Conservation (phyloP, 1,284 basidiomycete species). For the Rhodotorula sp. region DNA sequence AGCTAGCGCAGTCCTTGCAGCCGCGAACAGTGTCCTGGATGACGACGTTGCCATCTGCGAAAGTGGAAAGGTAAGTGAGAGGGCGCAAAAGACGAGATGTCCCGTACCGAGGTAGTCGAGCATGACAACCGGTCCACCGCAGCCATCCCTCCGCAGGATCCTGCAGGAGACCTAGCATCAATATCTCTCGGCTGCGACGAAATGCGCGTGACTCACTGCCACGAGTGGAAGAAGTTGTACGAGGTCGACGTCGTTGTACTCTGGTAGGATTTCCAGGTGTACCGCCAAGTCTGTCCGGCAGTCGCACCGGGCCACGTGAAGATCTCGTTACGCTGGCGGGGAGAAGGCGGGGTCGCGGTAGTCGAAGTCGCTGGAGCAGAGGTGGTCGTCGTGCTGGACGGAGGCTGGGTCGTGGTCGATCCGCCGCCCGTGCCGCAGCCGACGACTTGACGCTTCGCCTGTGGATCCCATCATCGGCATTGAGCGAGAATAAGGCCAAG, state of each 20-base stretch:
- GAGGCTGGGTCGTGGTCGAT: not conserved
- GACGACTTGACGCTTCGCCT: constrained; percentile 21
- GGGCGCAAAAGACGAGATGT: not conserved
- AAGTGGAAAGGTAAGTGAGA: not conserved
- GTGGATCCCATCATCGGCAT: not conserved
- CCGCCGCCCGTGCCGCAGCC: not conserved
- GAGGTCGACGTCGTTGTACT: not conserved
- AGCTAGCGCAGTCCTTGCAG: constrained; percentile 7
- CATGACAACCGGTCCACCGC: constrained; percentile 32
- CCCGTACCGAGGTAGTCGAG: constrained; percentile 25
- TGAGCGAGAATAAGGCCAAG: not conserved
- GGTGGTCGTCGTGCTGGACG: not conserved
- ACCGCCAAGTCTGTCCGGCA: constrained; percentile 31
- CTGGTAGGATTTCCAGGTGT: constrained; percentile 39
- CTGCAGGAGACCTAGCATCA: not conserved
- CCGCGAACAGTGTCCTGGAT: constrained; percentile 12
- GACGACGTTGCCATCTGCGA: constrained; percentile 16
- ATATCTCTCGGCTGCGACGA: not conserved
- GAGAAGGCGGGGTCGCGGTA: not conserved
- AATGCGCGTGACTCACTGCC: constrained; percentile 17
- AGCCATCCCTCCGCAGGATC: constrained; percentile 27
- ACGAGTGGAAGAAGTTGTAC: constrained; percentile 25
- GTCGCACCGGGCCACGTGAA: constrained; percentile 36
- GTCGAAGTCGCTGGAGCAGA: not conserved
- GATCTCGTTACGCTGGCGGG: constrained; percentile 38